Evolutionary conservation across 1,284 basidiomycete genomes (phyloP).

Genomic region (Sanghuangporus sanghuang): DNA sequence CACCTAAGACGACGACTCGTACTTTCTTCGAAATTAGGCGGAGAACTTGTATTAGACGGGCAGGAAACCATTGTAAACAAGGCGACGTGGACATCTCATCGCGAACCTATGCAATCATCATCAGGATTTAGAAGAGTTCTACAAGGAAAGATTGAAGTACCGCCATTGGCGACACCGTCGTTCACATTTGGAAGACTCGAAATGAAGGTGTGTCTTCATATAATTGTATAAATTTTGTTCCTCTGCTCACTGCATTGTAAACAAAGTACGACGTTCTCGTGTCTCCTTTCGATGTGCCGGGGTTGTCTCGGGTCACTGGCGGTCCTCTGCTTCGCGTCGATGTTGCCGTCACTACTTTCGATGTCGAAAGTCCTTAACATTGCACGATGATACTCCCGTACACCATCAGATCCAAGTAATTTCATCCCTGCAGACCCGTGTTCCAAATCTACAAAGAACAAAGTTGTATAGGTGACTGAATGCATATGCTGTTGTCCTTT

Average conservation of each 20-base stretch:
- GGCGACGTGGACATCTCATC: conserved; percentile 1
- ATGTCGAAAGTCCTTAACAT: background rate
- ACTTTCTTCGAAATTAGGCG: background rate
- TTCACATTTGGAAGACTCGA: conserved; percentile 13
- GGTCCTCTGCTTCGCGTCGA: background rate
- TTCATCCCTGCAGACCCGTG: too few relatives aligned
- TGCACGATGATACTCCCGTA: too few relatives aligned
- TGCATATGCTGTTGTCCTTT: too few relatives aligned
- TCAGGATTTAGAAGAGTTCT: background rate
- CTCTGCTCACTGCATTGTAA: background rate
- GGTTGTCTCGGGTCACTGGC: background rate
- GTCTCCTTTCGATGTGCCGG: conserved; percentile 1
- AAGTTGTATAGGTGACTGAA: too few relatives aligned
- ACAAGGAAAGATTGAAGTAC: conserved; percentile 12
- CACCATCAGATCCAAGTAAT: too few relatives aligned
- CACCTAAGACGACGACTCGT: conserved; percentile 3
- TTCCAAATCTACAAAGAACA: too few relatives aligned
- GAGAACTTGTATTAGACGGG: conserved; percentile 6
- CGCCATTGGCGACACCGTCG: background rate
- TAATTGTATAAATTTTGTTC: background rate
- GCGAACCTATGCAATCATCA: background rate
- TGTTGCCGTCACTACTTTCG: background rate
- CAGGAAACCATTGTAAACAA: conserved; percentile 2
- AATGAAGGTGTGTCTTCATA: conserved; percentile 1
- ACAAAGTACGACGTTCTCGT: conserved; percentile 9